Percentiles rank a stretch among this genome's conserved stretches.
Conservation (phyloP, 306 rosid genomes). For the Hippophae gyantsensis region DNA sequence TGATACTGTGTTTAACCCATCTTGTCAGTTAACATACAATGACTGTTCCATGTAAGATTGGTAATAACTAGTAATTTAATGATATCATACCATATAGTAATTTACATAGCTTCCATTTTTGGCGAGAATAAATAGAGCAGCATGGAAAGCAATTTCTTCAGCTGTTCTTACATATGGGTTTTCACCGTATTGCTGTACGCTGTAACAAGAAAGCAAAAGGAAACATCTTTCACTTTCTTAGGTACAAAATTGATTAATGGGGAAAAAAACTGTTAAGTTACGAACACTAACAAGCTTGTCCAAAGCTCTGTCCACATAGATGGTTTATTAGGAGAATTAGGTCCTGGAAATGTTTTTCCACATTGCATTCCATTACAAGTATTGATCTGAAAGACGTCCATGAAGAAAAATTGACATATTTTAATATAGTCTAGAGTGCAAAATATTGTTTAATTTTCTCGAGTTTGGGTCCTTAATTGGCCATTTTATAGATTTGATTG, state of each 20-base stretch:
- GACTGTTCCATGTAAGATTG: background rate
- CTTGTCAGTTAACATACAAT: background rate
- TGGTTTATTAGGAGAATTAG: slow-evolving; percentile 81
- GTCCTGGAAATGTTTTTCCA: slow-evolving; percentile 66
- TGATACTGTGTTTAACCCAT: slow-evolving; percentile 22
- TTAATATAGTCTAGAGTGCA: too few relatives aligned
- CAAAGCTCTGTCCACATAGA: slow-evolving; percentile 87
- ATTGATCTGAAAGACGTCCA: slow-evolving; percentile 35
- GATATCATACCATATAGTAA: slow-evolving; percentile 28
- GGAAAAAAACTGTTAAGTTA: background rate
- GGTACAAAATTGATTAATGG: background rate
- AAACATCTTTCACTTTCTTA: background rate
- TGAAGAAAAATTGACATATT: background rate
- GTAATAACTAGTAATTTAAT: too few relatives aligned
- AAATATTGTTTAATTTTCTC: too few relatives aligned
- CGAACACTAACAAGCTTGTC: slow-evolving; percentile 66
- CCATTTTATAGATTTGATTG: too few relatives aligned
- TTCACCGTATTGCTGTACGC: slow-evolving; percentile 24
- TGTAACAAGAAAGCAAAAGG: slow-evolving; percentile 2
- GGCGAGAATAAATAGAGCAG: slow-evolving; percentile 30
- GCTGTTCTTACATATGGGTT: slow-evolving; percentile 20
- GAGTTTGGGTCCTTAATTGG: too few relatives aligned
- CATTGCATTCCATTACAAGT: slow-evolving; percentile 68
- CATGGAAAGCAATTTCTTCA: slow-evolving; percentile 29
- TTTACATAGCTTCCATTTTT: slow-evolving; percentile 32